Conservation (phyloP, 352 stramenopile species). For the Phytophthora sojae region DNA sequence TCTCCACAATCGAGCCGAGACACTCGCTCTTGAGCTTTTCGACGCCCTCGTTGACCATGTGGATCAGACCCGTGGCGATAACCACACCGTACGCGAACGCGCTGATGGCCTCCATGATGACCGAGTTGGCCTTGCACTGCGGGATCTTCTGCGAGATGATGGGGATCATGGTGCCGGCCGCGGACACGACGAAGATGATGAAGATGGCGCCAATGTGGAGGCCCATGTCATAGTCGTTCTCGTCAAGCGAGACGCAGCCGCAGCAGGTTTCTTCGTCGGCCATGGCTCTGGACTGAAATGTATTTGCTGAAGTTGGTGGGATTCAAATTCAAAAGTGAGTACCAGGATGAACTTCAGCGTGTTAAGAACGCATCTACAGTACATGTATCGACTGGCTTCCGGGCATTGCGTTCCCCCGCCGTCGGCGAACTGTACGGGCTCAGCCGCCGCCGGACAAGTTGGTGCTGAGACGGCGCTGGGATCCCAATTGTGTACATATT, state of each 20-base stretch:
- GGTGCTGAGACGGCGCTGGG: no score
- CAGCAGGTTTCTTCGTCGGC: conserved; percentile 50
- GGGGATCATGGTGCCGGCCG: conserved; percentile 49
- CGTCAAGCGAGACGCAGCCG: conserved; percentile 44
- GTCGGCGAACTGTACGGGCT: no score
- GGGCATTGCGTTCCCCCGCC: no score
- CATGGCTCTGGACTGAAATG: conserved; percentile 22
- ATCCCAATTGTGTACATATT: no score
- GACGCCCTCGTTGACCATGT: conserved; percentile 74
- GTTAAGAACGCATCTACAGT: no score
- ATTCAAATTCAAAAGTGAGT: no score
- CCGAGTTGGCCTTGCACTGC: conserved; percentile 41
- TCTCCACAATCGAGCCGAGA: conserved; percentile 53
- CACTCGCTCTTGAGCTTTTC: conserved; percentile 68
- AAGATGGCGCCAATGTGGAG: conserved; percentile 64
- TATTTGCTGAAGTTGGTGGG: no score
- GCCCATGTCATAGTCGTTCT: conserved; percentile 53
- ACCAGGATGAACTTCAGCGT: no score
- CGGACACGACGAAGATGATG: conserved; percentile 63
- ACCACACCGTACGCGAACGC: conserved; percentile 75
- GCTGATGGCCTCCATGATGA: conserved; percentile 62
- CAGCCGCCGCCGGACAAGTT: no score
- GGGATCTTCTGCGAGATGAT: conserved; percentile 53
- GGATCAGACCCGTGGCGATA: conserved; percentile 72
- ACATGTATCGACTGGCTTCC: no score